These are phyloP conservation scores for Trichoderma sp. DNA, from an alignment of 2,329 filamentous ascomycete species.

Conservation along the genomic window DNA sequence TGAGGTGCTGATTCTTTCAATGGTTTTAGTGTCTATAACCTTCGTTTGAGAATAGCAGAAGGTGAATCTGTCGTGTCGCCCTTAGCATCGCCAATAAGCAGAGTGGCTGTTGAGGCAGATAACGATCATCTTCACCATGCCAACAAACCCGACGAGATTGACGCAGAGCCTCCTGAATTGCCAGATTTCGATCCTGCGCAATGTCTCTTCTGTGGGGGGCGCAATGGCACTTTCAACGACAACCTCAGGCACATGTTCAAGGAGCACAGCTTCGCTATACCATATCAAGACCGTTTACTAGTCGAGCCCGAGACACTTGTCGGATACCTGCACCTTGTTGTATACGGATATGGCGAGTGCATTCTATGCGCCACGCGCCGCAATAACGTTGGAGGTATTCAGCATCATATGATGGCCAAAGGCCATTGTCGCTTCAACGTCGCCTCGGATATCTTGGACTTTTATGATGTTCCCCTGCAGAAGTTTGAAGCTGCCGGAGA, in stretches of 20 bases:
- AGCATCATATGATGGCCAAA: conserved; percentile 56
- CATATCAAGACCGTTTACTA: conserved; percentile 43
- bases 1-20: background rate
- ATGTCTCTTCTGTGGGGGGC: conserved; percentile 49
- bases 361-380: conserved; percentile 52
- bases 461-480: conserved; percentile 41
- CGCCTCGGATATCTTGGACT: conserved; percentile 45
- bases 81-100: conserved; percentile 24
- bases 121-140: background rate
- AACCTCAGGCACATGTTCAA: conserved; percentile 54
- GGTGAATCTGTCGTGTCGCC: conserved; percentile 29
- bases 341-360: conserved; percentile 55
- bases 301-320: conserved; percentile 53
- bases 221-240: conserved; percentile 38
- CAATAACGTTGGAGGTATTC: conserved; percentile 47
- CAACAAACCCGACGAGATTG: background rate
- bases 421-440: conserved; percentile 53
- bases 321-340: conserved; percentile 51
- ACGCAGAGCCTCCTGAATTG: background rate
- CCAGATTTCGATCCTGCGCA: conserved; percentile 37
- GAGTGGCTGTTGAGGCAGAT: background rate
- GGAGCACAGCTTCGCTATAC: conserved; percentile 51
- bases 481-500: conserved; percentile 28
- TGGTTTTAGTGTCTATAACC: conserved; percentile 33
- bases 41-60: conserved; percentile 33